phyloP scores from a whole-genome alignment of 306 rosid species.

The Gynostemma pentaphyllum region DNA sequence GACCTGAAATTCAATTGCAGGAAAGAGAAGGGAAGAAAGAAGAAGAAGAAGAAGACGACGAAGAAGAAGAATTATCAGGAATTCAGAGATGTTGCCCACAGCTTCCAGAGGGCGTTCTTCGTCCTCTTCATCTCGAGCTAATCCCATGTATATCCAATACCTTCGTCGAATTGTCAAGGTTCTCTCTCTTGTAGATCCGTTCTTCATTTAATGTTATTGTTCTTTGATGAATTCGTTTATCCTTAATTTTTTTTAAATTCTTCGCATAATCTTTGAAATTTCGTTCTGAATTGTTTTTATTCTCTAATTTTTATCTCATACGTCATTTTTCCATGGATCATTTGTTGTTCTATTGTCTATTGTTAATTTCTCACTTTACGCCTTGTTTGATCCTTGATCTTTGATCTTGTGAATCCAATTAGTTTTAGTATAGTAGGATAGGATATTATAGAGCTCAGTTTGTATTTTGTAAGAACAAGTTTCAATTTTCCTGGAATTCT shows the following conservation, averaged over 20 bases:
- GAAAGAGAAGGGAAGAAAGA: not conserved
- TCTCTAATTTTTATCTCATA: not conserved
- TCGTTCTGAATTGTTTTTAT: not conserved
- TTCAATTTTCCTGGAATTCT: not conserved
- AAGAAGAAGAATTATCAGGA: not conserved
- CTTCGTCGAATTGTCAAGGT: conserved; percentile 95
- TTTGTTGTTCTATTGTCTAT: not conserved
- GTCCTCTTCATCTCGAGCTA: conserved; percentile 73
- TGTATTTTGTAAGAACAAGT: not conserved
- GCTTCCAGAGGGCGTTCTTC: conserved; percentile 71
- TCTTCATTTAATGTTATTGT: not conserved
- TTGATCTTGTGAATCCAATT: conserved; percentile 8
- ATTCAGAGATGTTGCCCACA: conserved; percentile 72
- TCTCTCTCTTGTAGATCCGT: conserved; percentile 38
- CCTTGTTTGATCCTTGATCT: conserved; percentile 3
- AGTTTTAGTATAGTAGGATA: not conserved
- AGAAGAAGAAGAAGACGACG: not conserved
- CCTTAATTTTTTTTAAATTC: too few species aligned
- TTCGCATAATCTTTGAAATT: not conserved
- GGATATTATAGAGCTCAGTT: not conserved
- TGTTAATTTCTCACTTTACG: not conserved
- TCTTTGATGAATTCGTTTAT: not conserved
- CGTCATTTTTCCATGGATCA: not conserved
- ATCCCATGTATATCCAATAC: conserved; percentile 72
- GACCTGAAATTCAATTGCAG: too few species aligned